A percentile compares a stretch with the other conserved stretches of the same genome.
Conservation (phyloP, 169 alveolate species). For the Plasmodium adleri region DNA sequence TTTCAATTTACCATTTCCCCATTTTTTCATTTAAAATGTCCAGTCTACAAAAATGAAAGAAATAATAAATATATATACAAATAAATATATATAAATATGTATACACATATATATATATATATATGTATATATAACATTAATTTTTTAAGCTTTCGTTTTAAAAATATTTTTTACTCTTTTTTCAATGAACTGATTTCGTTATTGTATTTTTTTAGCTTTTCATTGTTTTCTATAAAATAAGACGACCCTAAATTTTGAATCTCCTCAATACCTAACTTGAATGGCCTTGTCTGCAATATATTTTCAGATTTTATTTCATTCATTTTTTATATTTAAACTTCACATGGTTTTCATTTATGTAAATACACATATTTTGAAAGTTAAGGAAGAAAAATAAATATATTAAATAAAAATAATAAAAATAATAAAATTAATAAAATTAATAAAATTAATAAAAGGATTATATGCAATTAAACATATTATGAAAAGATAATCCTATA, state of each 20-base stretch:
- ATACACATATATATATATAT: not conserved
- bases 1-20: constrained; percentile 62
- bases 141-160: not conserved
- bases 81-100: not conserved
- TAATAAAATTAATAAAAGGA: constrained; percentile 2
- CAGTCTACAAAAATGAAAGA: constrained; percentile 10
- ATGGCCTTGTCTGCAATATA: constrained; percentile 30
- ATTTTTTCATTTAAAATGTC: constrained; percentile 51
- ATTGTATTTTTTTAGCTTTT: constrained; percentile 35
- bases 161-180: constrained; percentile 41
- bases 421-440: not conserved
- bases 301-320: constrained; percentile 22
- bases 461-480: not conserved
- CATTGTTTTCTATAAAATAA: constrained; percentile 21
- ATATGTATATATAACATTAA: not conserved
- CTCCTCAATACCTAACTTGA: constrained; percentile 46
- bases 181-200: constrained; percentile 49
- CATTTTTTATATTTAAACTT: constrained; percentile 27
- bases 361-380: no score
- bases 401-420: constrained; percentile 6
- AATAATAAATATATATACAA: not conserved
- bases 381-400: not conserved
- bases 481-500: not conserved
- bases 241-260: constrained; percentile 62
- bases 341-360: constrained; percentile 1